These are phyloP conservation scores for Cladosporium austrohemisphaericum DNA, from an alignment of 2,329 filamentous ascomycete genomes.

Conservation along the genomic window DNA sequence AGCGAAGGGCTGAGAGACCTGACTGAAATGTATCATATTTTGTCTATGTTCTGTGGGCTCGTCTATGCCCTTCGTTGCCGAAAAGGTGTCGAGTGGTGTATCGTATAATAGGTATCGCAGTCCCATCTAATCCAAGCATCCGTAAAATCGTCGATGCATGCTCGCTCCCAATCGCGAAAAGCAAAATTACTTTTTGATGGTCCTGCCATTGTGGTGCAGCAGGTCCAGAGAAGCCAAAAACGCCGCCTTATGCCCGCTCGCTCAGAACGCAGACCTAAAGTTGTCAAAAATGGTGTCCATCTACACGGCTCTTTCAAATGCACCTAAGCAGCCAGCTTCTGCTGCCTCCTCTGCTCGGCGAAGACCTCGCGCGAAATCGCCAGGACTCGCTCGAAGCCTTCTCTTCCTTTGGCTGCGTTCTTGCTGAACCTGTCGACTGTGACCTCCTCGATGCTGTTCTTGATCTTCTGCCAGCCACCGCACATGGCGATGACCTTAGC, in stretches of 20 bases:
- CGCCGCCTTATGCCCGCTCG: slow-evolving; percentile 12
- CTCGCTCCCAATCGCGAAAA: slow-evolving; percentile 3
- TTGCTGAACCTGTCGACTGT: slow-evolving; percentile 85
- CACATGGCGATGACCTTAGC: slow-evolving; percentile 91
- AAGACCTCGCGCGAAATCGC: slow-evolving; percentile 91
- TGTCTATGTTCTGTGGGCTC: too few species aligned
- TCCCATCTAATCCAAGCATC: not conserved
- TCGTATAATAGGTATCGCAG: not conserved
- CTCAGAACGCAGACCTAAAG: slow-evolving; percentile 11
- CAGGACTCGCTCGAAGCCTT: slow-evolving; percentile 92
- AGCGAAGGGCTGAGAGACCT: too few species aligned
- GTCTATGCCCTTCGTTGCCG: too few species aligned
- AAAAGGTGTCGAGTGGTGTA: slow-evolving; percentile 4
- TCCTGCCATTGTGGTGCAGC: not conserved
- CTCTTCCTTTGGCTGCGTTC: slow-evolving; percentile 83
- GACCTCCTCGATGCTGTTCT: slow-evolving; percentile 91
- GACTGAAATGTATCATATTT: too few species aligned
- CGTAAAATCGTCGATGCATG: not conserved
- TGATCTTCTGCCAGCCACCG: slow-evolving; percentile 95
- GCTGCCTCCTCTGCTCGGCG: slow-evolving; percentile 75
- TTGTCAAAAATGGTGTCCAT: not conserved
- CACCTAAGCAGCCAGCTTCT: slow-evolving; percentile 12
- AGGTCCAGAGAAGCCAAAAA: not conserved
- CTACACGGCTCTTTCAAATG: too few species aligned
- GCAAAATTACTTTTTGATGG: not conserved